Evolutionary conservation across 306 rosid genomes (phyloP), one percentile per base, ranked within the genome.

Genomic region (Styphnolobium japonicum): DNA sequence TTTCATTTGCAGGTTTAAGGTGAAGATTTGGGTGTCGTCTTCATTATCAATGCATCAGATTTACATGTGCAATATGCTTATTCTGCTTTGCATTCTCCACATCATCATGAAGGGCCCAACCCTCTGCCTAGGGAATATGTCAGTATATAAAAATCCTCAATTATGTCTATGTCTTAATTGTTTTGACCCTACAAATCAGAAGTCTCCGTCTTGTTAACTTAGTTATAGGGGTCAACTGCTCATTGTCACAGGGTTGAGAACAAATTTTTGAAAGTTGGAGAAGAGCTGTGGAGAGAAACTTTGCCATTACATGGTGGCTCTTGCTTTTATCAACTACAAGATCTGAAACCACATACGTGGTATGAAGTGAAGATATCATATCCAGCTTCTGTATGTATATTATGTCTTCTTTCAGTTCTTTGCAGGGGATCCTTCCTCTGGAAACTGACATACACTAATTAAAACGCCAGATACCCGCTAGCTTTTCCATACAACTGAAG

Each of bases 311-410:
- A 76, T 48, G 79, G 77, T 65, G 98, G 96, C 51, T 95, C 90
- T 4, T 61, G 93, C 71, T 82, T 91, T 77, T 92, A 95, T 84
- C 88, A 67, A 76, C 83, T 92, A 72, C 91, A 82, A 71, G 91
- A 93, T 82, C 89, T 92, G 52, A 90, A 88, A 76, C 86, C 92
- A n/a, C 53, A 75, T 65, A 83, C 71, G 56, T 87, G 92, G 97
- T 95, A 92, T 67, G 98, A 95, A 92, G 98, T 91, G 92, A 92
- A 92, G 96, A 92, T 95, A 90, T 95, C 98, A 65, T 91, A 91
- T 79, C 98, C 99, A n/a, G 94, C 98, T 81, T 88, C 97, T 75
- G 98, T 95, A 92, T 85, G 97, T 88, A 78, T 81, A 76, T 71
- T 71, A 25, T 21, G 81, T 80, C 80, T 81, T 84, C 18, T 48